Evolutionary conservation across 225 moss, liverwort and hornwort genomes (phyloP).

Genomic region (Physcomitrium patens): DNA sequence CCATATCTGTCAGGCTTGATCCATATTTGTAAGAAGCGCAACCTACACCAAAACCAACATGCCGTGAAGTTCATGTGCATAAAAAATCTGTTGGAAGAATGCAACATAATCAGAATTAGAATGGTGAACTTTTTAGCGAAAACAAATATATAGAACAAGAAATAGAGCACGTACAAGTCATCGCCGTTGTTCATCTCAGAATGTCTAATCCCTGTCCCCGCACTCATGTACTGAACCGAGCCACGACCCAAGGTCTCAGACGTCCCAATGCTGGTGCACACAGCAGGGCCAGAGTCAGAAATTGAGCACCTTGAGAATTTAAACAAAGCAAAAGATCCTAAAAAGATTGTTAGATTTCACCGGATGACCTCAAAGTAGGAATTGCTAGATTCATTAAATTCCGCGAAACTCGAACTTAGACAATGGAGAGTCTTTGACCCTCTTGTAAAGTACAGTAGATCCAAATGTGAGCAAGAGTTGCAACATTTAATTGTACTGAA

Average conservation of each 20-base stretch:
- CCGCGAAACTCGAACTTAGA: not conserved
- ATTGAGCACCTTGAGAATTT: not conserved
- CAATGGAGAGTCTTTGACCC: not conserved
- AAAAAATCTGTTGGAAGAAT: not conserved
- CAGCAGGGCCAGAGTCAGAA: conserved; percentile 6
- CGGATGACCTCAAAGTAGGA: not conserved
- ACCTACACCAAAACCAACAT: conserved; percentile 43
- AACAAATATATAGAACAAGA: not conserved
- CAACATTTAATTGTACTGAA: not conserved
- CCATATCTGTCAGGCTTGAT: conserved; percentile 72
- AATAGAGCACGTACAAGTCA: conserved; percentile 49
- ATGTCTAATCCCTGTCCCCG: conserved; percentile 85
- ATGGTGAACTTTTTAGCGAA: not conserved
- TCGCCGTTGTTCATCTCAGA: conserved; percentile 88
- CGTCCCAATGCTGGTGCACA: conserved; percentile 78
- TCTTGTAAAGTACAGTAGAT: not conserved
- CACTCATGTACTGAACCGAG: conserved; percentile 95
- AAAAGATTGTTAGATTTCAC: conserved; percentile 2
- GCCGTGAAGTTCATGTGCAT: not conserved
- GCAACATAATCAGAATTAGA: not conserved
- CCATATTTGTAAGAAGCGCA: conserved; percentile 93
- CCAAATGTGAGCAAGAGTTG: not conserved
- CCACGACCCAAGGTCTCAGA: conserved; percentile 89
- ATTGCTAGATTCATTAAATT: not conserved
- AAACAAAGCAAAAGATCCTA: not conserved